Evolutionary conservation across 192 early-diverging fungal species (phyloP).

Genomic region (Backusella parvicylindrica): DNA sequence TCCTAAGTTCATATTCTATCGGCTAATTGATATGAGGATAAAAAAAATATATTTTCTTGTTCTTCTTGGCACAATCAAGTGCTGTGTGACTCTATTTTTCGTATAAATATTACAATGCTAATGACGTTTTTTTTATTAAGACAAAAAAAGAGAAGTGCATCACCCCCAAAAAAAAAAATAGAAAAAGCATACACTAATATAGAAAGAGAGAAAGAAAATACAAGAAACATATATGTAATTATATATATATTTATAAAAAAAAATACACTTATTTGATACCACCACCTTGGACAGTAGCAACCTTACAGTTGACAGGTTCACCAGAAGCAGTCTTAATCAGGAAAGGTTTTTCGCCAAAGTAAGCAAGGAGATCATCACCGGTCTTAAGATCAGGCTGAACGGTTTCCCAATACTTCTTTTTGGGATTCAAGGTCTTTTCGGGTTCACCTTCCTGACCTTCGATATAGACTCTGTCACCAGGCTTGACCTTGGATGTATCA

Average conservation of each 20-base stretch:
- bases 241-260: not conserved
- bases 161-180: not conserved
- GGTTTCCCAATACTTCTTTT: constrained; percentile 98
- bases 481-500: constrained; percentile 71
- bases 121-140: not conserved
- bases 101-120: not conserved
- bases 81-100: not conserved
- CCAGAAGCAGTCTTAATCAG: constrained; percentile 42
- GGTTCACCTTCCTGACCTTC: constrained; percentile 86
- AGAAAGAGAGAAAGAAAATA: not conserved
- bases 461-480: constrained; percentile 91
- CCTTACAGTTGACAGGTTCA: constrained; percentile 49
- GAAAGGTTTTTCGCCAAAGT: constrained; percentile 49
- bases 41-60: not conserved
- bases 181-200: not conserved
- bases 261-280: constrained; percentile 61
- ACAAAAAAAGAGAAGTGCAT: not conserved
- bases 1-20: too few species aligned
- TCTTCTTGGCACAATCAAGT: not conserved
- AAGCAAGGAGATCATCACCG: constrained; percentile 61
- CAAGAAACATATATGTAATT: not conserved
- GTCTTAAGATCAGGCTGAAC: constrained; percentile 88
- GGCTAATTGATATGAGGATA: not conserved
- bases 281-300: constrained; percentile 61
- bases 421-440: constrained; percentile 91